Base-by-base conservation (phyloP, 2,329 filamentous ascomycete species). In the Neodidymelliopsis sp. region DNA sequence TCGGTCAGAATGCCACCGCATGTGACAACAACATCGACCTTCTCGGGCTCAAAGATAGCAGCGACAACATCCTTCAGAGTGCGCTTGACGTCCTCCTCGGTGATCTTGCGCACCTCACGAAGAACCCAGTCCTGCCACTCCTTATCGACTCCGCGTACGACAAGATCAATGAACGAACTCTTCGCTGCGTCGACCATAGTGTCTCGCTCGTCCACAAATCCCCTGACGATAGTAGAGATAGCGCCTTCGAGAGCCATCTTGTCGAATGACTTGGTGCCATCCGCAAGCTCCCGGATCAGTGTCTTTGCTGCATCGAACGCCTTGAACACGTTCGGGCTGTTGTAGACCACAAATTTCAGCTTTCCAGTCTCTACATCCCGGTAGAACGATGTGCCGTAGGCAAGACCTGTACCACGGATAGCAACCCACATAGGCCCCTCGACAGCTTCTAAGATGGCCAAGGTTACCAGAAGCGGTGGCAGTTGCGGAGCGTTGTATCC, bases 361-460 rank as follows among this genome's bases (percentile, higher is more conserved):
- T 89, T 84, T 2, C 93, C 94, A 1, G 85, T 86, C 65, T 94
- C 90, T 20, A 90, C 77, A 65, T 90, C 88, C 34, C 89, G 86
- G 33, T 81, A 81, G 67, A 97, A 96, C 62, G 83, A 85, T 1
- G 89, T 87, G 42, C 92, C 92, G 67, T 99, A 99, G 0, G 94
- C 94, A 41, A 97, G 85, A 33, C 94, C 94, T 31, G 90, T 94
- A 46, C 94, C 94, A 35, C 94, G 90, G 37, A 97, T 89, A 0
- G 91, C 90, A 56, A 88, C 88, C 93, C 94, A 97, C 23, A 99
- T 84, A 0, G 94, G 94, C 0, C 94, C 94, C 73, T 99, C 94
- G 13, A 95, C 89, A 1, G 91, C 87, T 67, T 97, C 92, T 53
- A 99, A 87, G 69, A 97, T 97, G 15, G 91, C 86, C 38, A 91